Conservation (phyloP, 345 rosid genomes). For the Leavenworthia alabamica region DNA sequence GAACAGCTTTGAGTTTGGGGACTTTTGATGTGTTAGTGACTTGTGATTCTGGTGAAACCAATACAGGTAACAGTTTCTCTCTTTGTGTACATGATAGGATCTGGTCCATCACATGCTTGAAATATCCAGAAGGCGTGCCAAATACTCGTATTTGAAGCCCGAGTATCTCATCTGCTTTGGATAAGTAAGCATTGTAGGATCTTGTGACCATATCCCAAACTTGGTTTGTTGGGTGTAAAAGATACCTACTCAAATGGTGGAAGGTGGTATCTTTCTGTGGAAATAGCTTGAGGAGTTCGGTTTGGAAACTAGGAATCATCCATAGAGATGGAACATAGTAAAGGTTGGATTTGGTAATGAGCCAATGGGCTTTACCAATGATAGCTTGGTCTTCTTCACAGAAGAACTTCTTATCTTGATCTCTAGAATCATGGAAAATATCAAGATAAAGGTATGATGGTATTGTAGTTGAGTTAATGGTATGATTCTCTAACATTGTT, state of each 20-base stretch:
- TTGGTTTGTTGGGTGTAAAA: conserved; percentile 37
- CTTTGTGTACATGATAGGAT: conserved; percentile 25
- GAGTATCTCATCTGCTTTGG: conserved; percentile 30
- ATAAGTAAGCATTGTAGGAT: conserved; percentile 28
- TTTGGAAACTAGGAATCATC: conserved; percentile 23
- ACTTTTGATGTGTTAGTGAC: background rate
- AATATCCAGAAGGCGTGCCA: background rate
- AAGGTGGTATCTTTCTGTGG: conserved; percentile 34
- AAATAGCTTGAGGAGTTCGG: conserved; percentile 22
- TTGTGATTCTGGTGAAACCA: background rate
- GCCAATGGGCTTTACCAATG: conserved; percentile 30
- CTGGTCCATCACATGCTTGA: conserved; percentile 32
- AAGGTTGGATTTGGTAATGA: conserved; percentile 18
- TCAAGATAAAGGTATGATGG: conserved; percentile 25
- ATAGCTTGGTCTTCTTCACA: conserved; percentile 30
- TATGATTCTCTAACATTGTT: conserved; percentile 18
- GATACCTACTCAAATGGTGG: conserved; percentile 36
- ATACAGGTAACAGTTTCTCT: conserved; percentile 30
- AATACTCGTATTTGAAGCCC: conserved; percentile 36
- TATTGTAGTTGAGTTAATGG: conserved; percentile 6
- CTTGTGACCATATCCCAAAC: conserved; percentile 39
- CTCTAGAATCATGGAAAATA: conserved; percentile 24
- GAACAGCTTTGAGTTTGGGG: conserved; percentile 29
- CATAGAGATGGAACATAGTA: conserved; percentile 35
- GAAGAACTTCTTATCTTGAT: conserved; percentile 34